A percentile compares a stretch with the other conserved stretches of the same genome.
Evolutionary conservation across 2,329 filamentous ascomycete genomes (phyloP).

Genomic region (Coniochaeta sp.): DNA sequence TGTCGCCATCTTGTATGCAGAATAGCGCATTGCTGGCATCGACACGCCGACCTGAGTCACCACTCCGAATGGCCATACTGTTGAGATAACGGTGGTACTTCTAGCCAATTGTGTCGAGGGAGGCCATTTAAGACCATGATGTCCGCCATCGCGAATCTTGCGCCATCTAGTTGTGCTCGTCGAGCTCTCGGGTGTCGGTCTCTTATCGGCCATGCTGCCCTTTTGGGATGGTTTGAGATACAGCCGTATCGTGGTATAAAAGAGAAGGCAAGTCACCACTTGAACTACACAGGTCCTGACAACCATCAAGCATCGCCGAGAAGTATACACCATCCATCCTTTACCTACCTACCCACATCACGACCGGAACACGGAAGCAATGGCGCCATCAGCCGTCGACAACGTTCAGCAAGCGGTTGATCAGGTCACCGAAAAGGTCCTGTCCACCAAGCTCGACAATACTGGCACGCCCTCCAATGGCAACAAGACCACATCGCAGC

Average conservation of each 20-base stretch:
- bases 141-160: conserved; percentile 1
- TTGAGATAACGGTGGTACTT: background rate
- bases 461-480: background rate
- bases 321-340: too few relatives aligned
- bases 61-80: background rate
- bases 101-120: background rate
- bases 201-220: background rate
- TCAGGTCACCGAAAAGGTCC: background rate
- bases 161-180: background rate
- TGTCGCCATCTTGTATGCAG: background rate
- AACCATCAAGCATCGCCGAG: too few relatives aligned
- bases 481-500: background rate
- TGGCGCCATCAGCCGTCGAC: conserved; percentile 2
- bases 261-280: too few relatives aligned
- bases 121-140: background rate
- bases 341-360: background rate
- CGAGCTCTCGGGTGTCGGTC: background rate
- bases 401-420: conserved; percentile 1
- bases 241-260: background rate
- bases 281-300: too few relatives aligned
- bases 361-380: background rate
- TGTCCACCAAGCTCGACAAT: background rate
- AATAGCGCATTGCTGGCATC: background rate
- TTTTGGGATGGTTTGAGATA: background rate
- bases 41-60: background rate